A percentile compares a stretch with the other conserved stretches of the same genome.
phyloP scores from a whole-genome alignment of 768 basidiomycete genomes.

The Brasilioporus rufonigricans region DNA sequence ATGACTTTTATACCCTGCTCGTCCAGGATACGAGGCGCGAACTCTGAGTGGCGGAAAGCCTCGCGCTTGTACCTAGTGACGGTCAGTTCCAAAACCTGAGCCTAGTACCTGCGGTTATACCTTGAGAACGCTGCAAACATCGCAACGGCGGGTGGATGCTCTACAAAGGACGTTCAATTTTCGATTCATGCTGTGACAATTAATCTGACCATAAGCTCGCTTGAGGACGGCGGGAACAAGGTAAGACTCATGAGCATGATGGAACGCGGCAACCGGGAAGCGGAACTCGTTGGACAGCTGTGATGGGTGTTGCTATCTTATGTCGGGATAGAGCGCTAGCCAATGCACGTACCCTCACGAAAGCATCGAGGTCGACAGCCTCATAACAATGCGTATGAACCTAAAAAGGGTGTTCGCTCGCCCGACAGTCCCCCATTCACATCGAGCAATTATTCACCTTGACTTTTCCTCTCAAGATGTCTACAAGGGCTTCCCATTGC shows the following conservation, averaged over 20 bases:
- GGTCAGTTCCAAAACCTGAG: not conserved
- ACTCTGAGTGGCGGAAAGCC: constrained; percentile 54
- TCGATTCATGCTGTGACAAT: not conserved
- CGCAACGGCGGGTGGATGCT: constrained; percentile 61
- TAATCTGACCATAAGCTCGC: constrained; percentile 52
- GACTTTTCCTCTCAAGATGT: constrained; percentile 70
- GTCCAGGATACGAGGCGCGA: constrained; percentile 51
- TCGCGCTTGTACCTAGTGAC: constrained; percentile 53
- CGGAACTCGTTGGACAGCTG: constrained; percentile 80
- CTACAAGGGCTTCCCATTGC: constrained; percentile 69
- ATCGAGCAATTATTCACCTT: constrained; percentile 43
- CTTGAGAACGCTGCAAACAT: constrained; percentile 63
- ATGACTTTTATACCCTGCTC: constrained; percentile 48
- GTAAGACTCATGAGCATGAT: constrained; percentile 79
- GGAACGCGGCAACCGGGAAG: constrained; percentile 71
- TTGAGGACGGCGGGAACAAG: constrained; percentile 78
- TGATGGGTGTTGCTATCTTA: not conserved
- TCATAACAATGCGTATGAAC: constrained; percentile 55
- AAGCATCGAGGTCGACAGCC: constrained; percentile 66
- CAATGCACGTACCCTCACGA: constrained; percentile 52
- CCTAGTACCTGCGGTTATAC: constrained; percentile 14
- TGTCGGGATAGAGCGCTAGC: not conserved
- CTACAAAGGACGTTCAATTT: constrained; percentile 23
- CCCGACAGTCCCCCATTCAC: not conserved
- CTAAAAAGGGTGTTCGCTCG: constrained; percentile 19